Evolutionary conservation across 2,329 filamentous ascomycete genomes (phyloP).

Genomic region (Botryotinia globosa): DNA sequence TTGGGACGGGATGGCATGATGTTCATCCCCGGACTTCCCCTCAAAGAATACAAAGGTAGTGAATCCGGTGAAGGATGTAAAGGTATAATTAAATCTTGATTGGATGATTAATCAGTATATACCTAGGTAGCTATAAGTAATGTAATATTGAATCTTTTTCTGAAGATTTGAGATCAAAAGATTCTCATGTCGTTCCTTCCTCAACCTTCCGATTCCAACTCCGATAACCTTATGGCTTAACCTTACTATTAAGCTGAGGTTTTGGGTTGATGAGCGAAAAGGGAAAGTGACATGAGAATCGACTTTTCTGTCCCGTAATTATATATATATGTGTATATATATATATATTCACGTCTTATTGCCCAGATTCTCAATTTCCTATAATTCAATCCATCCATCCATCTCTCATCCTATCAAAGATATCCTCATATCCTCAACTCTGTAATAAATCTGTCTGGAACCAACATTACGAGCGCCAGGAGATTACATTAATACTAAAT

Average conservation of each 20-base stretch:
- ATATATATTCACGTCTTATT: neutral
- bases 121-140: no score
- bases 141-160: neutral
- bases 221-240: no score
- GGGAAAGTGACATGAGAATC: neutral
- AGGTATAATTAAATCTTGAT: neutral
- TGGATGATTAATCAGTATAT: neutral
- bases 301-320: neutral
- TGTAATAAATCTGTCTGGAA: neutral
- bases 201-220: conserved; percentile 16
- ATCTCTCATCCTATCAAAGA: neutral
- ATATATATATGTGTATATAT: no score
- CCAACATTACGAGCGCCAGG: no score
- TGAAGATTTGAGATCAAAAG: neutral
- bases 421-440: neutral
- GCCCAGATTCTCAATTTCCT: neutral
- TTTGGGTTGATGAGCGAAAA: neutral
- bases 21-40: conserved; percentile 15
- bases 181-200: neutral
- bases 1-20: conserved; percentile 12
- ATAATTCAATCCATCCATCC: neutral
- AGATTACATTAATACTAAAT: no score
- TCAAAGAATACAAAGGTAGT: neutral
- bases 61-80: conserved; percentile 6
- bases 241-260: neutral